phyloP scores from a whole-genome alignment of 345 rosid genomes.

The Barbarea vulgaris region DNA sequence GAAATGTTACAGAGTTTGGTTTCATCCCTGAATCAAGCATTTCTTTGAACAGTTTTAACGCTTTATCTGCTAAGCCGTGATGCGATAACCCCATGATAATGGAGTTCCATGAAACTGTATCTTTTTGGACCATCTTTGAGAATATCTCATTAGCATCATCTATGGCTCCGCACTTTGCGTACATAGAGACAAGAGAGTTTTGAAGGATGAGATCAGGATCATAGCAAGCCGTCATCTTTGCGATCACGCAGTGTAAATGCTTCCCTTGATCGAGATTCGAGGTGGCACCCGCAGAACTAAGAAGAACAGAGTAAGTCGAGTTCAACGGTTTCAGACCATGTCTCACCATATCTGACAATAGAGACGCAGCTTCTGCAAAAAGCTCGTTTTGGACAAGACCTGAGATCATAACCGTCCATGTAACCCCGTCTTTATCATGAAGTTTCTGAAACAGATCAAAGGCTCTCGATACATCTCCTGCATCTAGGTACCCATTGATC shows the following conservation, averaged over 20 bases:
- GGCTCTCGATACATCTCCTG: constrained; percentile 59
- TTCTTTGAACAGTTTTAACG: constrained; percentile 50
- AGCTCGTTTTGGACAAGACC: constrained; percentile 64
- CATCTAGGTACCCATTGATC: constrained; percentile 66
- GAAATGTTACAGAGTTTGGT: constrained; percentile 60
- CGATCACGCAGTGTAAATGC: constrained; percentile 57
- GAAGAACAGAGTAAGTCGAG: constrained; percentile 69
- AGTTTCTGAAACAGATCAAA: constrained; percentile 51
- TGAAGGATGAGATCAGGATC: constrained; percentile 59
- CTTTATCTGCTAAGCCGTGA: constrained; percentile 56
- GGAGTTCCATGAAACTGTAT: constrained; percentile 65
- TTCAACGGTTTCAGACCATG: constrained; percentile 60
- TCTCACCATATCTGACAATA: constrained; percentile 62
- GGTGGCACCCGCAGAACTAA: constrained; percentile 72
- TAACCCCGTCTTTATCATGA: constrained; percentile 49
- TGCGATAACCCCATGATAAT: constrained; percentile 65
- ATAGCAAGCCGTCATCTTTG: constrained; percentile 46
- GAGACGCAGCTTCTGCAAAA: constrained; percentile 54
- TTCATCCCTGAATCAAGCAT: constrained; percentile 49
- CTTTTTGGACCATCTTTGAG: constrained; percentile 51
- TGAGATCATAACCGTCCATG: constrained; percentile 73
- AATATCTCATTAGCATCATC: constrained; percentile 56
- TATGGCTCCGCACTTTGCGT: constrained; percentile 67
- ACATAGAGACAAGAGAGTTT: constrained; percentile 60
- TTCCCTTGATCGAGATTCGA: constrained; percentile 66